Percentiles rank a stretch among this genome's conserved stretches.
These are phyloP conservation scores for Pyracantha coccinea DNA, from an alignment of 331 rosid genomes.

Conservation along the genomic window DNA sequence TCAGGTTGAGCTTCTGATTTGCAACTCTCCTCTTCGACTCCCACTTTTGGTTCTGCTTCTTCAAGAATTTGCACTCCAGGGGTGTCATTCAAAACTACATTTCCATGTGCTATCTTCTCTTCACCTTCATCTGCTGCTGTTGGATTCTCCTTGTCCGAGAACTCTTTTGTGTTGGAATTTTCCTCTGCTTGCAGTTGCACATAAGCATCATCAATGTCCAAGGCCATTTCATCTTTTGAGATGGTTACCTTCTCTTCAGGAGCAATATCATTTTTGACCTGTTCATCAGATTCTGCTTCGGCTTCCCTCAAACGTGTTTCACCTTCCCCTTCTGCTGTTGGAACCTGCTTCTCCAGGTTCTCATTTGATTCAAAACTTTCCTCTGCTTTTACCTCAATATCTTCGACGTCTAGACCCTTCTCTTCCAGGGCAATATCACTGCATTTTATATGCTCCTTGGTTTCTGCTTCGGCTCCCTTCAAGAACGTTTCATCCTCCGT, in stretches of 20 bases:
- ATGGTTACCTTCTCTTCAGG: conserved; percentile 9
- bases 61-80: conserved; percentile 13
- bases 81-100: neutral
- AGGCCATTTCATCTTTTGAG: neutral
- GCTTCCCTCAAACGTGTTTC: conserved; percentile 7
- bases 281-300: conserved; percentile 1
- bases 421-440: neutral
- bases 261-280: neutral
- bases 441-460: neutral
- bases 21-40: conserved; percentile 4
- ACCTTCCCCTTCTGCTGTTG: neutral
- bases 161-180: neutral
- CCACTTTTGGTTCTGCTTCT: conserved; percentile 2
- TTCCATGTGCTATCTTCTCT: neutral
- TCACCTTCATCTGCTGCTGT: conserved; percentile 1
- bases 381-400: neutral
- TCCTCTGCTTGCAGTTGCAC: neutral
- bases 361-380: neutral
- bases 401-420: neutral
- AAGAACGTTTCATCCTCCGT: neutral
- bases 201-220: neutral
- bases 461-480: conserved; percentile 7
- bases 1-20: conserved; percentile 4
- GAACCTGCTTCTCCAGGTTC: neutral
- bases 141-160: neutral